phyloP scores from a whole-genome alignment of 2,329 filamentous ascomycete species.

The Penicillium sp. region DNA sequence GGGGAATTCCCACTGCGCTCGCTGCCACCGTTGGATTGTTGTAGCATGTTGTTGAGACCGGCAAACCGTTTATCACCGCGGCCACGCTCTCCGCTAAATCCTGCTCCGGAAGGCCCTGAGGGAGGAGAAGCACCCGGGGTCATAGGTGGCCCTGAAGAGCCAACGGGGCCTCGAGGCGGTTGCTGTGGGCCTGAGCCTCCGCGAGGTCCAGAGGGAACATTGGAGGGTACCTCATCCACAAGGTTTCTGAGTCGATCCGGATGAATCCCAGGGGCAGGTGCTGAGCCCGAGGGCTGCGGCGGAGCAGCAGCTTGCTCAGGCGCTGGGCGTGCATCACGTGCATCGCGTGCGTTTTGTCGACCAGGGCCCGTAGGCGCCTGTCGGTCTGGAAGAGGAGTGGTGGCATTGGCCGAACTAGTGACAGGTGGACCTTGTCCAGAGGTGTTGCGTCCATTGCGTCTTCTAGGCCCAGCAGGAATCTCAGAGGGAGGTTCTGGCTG shows the following conservation, averaged over 20 bases:
- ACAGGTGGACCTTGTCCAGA: constrained; percentile 30
- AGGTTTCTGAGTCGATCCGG: constrained; percentile 55
- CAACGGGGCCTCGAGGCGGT: constrained; percentile 27
- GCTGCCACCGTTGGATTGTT: constrained; percentile 41
- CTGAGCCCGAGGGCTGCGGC: constrained; percentile 33
- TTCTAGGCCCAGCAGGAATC: constrained; percentile 57
- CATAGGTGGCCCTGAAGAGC: constrained; percentile 45
- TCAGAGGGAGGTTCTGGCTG: constrained; percentile 42
- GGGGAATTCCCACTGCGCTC: constrained; percentile 38
- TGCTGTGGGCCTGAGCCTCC: constrained; percentile 24
- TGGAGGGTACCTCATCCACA: constrained; percentile 26
- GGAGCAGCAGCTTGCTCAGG: constrained; percentile 34
- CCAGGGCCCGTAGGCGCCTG: constrained; percentile 47
- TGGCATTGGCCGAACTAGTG: constrained; percentile 20
- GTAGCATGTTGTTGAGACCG: constrained; percentile 49
- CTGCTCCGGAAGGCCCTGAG: constrained; percentile 31
- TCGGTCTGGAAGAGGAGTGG: constrained; percentile 35
- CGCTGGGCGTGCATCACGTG: constrained; percentile 35
- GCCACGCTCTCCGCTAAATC: constrained; percentile 39
- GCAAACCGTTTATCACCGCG: constrained; percentile 51
- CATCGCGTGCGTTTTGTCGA: constrained; percentile 38
- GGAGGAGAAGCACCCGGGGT: constrained; percentile 32
- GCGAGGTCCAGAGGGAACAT: constrained; percentile 6
- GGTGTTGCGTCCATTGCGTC: constrained; percentile 28
- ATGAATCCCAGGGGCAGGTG: constrained; percentile 52